These are phyloP conservation scores for Moelleriella libera DNA, from an alignment of 2,329 filamentous ascomycete genomes.

Conservation along the genomic window DNA sequence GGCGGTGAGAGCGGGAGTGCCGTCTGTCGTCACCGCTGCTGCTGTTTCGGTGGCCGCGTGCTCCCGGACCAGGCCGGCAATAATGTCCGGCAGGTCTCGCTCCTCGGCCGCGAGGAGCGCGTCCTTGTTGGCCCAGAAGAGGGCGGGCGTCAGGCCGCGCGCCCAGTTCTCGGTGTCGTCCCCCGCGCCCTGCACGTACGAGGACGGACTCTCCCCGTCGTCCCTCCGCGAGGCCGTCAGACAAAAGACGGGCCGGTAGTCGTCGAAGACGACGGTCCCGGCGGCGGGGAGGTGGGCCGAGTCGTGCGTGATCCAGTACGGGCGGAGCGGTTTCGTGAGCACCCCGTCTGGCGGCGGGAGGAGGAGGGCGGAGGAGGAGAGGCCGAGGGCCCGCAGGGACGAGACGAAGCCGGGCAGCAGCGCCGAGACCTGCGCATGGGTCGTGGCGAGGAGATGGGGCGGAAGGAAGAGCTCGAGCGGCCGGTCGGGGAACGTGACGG, in stretches of 20 bases:
- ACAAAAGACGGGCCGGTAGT: slow-evolving; percentile 62
- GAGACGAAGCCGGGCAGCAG: slow-evolving; percentile 41
- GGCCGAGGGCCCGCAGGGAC: slow-evolving; percentile 38
- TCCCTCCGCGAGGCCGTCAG: slow-evolving; percentile 71
- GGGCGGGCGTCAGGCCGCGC: slow-evolving; percentile 55
- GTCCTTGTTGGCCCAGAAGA: slow-evolving; percentile 66
- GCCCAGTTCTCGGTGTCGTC: slow-evolving; percentile 96
- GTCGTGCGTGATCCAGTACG: slow-evolving; percentile 68
- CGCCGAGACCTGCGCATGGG: slow-evolving; percentile 61
- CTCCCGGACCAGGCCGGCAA: slow-evolving; percentile 20
- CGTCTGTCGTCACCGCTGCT: too few species aligned
- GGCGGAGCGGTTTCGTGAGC: slow-evolving; percentile 58
- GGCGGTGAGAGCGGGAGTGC: too few species aligned
- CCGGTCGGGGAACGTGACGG: slow-evolving; percentile 53
- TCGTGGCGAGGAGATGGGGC: slow-evolving; percentile 54
- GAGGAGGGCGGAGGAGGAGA: slow-evolving; percentile 29
- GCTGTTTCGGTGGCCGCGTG: too few species aligned
- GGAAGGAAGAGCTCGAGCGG: slow-evolving; percentile 50
- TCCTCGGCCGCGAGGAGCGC: slow-evolving; percentile 50
- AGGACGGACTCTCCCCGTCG: slow-evolving; percentile 52
- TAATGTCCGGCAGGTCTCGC: slow-evolving; percentile 40
- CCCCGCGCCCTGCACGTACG: slow-evolving; percentile 86
- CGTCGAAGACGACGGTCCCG: slow-evolving; percentile 27
- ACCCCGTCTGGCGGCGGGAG: slow-evolving; percentile 6
- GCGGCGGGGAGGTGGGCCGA: slow-evolving; percentile 23